Conservation (phyloP, 2,329 filamentous ascomycete species). For the Nannizziopsis barbatae region DNA sequence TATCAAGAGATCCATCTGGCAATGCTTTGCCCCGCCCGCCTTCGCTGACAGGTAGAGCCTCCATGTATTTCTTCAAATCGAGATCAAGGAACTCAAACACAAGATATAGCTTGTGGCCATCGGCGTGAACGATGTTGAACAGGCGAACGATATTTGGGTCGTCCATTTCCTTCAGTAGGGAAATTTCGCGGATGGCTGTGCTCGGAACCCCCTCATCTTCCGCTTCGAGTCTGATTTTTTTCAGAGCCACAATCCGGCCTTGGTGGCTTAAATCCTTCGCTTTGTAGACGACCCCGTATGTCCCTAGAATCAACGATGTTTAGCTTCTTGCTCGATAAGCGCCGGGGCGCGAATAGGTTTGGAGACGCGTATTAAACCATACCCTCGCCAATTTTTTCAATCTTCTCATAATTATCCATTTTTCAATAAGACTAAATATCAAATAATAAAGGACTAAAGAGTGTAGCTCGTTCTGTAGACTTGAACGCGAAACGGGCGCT, state of each 20-base stretch:
- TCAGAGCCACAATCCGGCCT: slow-evolving; percentile 79
- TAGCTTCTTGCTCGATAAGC: neutral
- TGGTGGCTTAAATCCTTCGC: slow-evolving; percentile 71
- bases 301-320: slow-evolving; percentile 46
- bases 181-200: slow-evolving; percentile 89
- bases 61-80: slow-evolving; percentile 94
- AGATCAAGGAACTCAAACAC: slow-evolving; percentile 87
- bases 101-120: slow-evolving; percentile 88
- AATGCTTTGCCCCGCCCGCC: slow-evolving; percentile 76
- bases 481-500: neutral
- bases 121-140: slow-evolving; percentile 85
- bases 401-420: slow-evolving; percentile 95
- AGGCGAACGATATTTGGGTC: slow-evolving; percentile 82
- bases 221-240: slow-evolving; percentile 90
- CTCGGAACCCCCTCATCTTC: slow-evolving; percentile 90
- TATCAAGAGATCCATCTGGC: slow-evolving; percentile 59
- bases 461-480: neutral
- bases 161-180: slow-evolving; percentile 86
- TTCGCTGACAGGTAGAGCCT: slow-evolving; percentile 70
- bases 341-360: neutral
- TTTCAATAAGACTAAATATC: slow-evolving; percentile 11
- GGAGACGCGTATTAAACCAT: slow-evolving; percentile 15
- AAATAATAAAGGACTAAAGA: slow-evolving; percentile 1
- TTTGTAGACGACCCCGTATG: slow-evolving; percentile 93
- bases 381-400: slow-evolving; percentile 96